Base-by-base conservation (phyloP, 257 asterid species). In the Cinchona pubescens region DNA sequence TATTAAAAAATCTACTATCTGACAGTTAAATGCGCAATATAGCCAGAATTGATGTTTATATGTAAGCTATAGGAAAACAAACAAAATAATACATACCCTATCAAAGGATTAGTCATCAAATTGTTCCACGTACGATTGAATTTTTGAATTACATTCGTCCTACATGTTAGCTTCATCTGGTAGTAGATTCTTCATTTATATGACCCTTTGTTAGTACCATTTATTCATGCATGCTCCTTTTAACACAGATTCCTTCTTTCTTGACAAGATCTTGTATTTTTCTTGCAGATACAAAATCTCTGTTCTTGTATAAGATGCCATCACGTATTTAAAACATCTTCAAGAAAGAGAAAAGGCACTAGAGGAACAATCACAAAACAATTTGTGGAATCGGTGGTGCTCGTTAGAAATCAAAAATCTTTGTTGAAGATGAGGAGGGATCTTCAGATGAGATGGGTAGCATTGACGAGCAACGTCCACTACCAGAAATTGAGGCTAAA, bases 351-450 rank as follows among this genome's bases (percentile, higher is more conserved):
- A 66, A 1, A 38, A 75, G 55, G 67, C 59, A 1, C 59, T 75
- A 0, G 79, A 75, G 79, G 79, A 75, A 11, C 43, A 74, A 69
- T 82, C 58, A 55, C 79, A 4, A 79, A 74, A 35, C 78, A 79
- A 29, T 83, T 76, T 0, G 77, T 79, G 71, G 83, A 83, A 61
- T 81, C 88, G 0, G 76, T 69, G 34, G 72, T 84, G 49, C 19
- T 83, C 1, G 82, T 85, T 9, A 53, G 84, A 87, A 75, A 75
- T 78, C 88, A 4, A 75, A 76, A 15, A 43, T 84, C 21, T 53
- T 82, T 25, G 67, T 77, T 23, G 83, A 84, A 27, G 86, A 84
- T 19, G 85, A n/a, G n/a, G n/a, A 77, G 14, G 85, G 82, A 13
- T 78, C 78, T 2, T 76, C 82, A 5, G 78, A 74, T 67, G 89